Evolutionary conservation across 2,329 filamentous ascomycete genomes (phyloP), one percentile per base, ranked within the genome.

Genomic region (Colletotrichum filicis): DNA sequence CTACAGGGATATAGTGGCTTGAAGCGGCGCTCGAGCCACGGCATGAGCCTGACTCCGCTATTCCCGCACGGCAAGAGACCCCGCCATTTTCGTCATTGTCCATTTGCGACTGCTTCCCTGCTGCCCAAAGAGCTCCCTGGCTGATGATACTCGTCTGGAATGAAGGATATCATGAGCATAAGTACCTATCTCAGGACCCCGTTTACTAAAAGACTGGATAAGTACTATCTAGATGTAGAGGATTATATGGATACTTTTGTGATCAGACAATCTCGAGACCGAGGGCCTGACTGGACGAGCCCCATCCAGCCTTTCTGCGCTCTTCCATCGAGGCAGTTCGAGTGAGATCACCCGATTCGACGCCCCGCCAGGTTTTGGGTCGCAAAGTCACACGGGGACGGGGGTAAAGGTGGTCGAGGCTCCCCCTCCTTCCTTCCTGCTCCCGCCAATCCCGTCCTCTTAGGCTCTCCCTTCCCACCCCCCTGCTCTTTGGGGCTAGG

Each of bases 1-100:
- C 28, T 26, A 30, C 60, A 49, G 24, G 59, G 60, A 53, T 61
- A 59, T 53, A 59, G n/a, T 28, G 28, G 60, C 28, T 42, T 66
- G 56, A 49, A 37, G 46, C 35, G 22, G 61, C 66, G 66, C 66
- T 66, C 61, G 61, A 56, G 56, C 71, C 71, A 73, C 67, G 66
- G 56, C 46, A 65, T 35, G 70, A 70, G 59, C 70, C n/a, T 66
- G 70, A 73, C 71, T 71, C 71, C 71, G 66, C 71, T 37, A 70
- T 73, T 73, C 66, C 71, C 71, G 60, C 55, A 42, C 70, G 71
- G 66, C 60, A 70, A 55, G 32, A 56, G 59, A 65, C 66, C 70
- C 71, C 71, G 61, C 71, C 71, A 73, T 62, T 52, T 73, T 73
- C 71, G 71, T 73, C 71, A 73, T 73, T 73, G 71, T 66, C 56